Base-by-base conservation (phyloP, 352 stramenopile species). In the Phytophthora chlamydospora region DNA sequence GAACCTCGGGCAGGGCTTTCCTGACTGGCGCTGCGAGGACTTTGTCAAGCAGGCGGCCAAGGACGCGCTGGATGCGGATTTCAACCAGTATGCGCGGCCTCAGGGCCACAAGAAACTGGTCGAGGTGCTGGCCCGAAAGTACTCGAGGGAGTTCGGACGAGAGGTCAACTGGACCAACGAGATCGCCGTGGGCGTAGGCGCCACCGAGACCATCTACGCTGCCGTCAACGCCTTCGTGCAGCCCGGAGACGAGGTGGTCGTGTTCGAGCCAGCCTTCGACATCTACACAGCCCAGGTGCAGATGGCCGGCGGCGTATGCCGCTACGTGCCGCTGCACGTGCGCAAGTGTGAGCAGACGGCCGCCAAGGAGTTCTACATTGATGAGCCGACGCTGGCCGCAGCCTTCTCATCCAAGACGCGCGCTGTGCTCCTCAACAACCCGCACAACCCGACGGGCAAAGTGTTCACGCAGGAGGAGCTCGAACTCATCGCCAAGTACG, bases 361-460 rank as follows among this genome's bases (percentile, higher is more conserved):
- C 11, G 68, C 69, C 29, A 90, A 86, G 32, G 79, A 83, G 57
- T 91, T 93, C 36, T 76, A 89, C 35, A 71, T 99, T 17, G 93
- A 99, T 60, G 76, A 92, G 32, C 57, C 77, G 1, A 88, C 86
- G 24, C 77, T 98, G 31, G 80, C 96, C 19, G 71, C 65, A 4
- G 84, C 84, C 7, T 97, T 99, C 57, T 96, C 93, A 10, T 71
- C 85, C 9, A 90, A 91, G 62, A 99, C 97, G n/a, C 87, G 95
- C 35, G 84, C 95, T 0, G 86, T 99, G 45, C 78, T 99, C 24
- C 78, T 99, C 21, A 99, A 99, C 84, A 98, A 97, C 55, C 97
- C 97, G 33, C 97, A 99, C 86, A 99, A 99, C 75, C 97, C 97
- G 10, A 99, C 97, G 41, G 97, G 97, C 31, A 99, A 99, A 62